Evolutionary conservation across 345 rosid species (phyloP).

Genomic region (Rhodamnia argentea): DNA sequence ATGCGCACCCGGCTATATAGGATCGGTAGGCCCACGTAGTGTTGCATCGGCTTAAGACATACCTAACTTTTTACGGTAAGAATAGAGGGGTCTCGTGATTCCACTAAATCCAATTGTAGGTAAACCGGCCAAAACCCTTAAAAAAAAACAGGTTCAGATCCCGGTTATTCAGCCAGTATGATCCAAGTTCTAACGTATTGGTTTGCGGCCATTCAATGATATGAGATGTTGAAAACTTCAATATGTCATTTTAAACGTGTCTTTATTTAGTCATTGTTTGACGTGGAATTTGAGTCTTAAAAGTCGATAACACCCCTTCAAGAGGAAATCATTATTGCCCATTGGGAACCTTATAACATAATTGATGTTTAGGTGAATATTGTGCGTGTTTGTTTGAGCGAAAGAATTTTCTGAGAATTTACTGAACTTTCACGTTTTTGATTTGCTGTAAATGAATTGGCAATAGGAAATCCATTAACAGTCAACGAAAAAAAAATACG

Average conservation of each 20-base stretch:
- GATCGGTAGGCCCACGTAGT: neutral
- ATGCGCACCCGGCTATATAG: neutral
- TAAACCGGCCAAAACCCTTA: neutral
- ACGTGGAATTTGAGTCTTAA: neutral
- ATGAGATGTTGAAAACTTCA: neutral
- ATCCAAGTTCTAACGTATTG: neutral
- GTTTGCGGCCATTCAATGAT: neutral
- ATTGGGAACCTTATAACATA: no score
- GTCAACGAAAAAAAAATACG: no score
- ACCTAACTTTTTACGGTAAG: neutral
- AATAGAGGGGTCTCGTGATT: neutral
- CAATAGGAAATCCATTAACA: no score
- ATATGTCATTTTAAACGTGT: neutral
- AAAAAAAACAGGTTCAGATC: neutral
- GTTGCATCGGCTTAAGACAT: neutral
- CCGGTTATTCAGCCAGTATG: neutral
- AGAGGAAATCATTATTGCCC: neutral
- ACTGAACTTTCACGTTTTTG: no score
- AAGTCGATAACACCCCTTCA: neutral
- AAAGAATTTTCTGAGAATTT: no score
- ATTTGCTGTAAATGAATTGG: no score
- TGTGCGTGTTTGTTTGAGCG: no score
- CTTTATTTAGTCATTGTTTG: neutral
- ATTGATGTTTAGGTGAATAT: neutral
- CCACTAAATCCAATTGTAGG: neutral